A percentile compares a stretch with the other conserved stretches of the same genome.
These are phyloP conservation scores for Hypoxylon sp. DNA, from an alignment of 2,329 filamentous ascomycete species.

Conservation along the genomic window DNA sequence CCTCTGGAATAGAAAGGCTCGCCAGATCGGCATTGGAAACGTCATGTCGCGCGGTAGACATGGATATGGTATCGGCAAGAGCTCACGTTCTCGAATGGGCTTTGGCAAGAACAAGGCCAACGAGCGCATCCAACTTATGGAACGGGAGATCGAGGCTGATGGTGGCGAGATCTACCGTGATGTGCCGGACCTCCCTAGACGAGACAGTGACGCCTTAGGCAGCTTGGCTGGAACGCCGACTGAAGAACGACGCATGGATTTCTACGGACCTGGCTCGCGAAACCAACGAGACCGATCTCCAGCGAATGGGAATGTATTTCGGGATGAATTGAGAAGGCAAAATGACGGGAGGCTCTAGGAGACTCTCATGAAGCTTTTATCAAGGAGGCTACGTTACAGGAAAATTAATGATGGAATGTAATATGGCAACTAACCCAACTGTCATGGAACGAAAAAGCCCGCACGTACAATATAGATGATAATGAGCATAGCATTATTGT, in stretches of 20 bases:
- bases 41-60: constrained; percentile 64
- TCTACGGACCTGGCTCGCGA: constrained; percentile 52
- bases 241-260: constrained; percentile 60
- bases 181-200: constrained; percentile 54
- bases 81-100: constrained; percentile 54
- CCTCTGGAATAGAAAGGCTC: constrained; percentile 69
- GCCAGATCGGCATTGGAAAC: constrained; percentile 66
- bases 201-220: constrained; percentile 65
- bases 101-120: constrained; percentile 54
- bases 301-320: constrained; percentile 60
- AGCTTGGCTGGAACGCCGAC: constrained; percentile 66
- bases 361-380: constrained; percentile 4
- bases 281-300: constrained; percentile 24
- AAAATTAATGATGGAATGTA: constrained; percentile 8
- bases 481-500: constrained; percentile 19
- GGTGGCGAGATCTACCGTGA: constrained; percentile 58
- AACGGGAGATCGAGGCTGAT: constrained; percentile 53
- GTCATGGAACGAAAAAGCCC: constrained; percentile 8
- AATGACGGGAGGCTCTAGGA: constrained; percentile 57
- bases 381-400: constrained; percentile 10
- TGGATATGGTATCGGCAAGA: constrained; percentile 62
- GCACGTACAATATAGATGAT: constrained; percentile 17
- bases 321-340: constrained; percentile 67
- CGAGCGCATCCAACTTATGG: constrained; percentile 64
- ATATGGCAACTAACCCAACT: constrained; percentile 5